These are phyloP conservation scores for Neonectria magnoliae DNA, from an alignment of 2,329 filamentous ascomycete species.

Conservation along the genomic window DNA sequence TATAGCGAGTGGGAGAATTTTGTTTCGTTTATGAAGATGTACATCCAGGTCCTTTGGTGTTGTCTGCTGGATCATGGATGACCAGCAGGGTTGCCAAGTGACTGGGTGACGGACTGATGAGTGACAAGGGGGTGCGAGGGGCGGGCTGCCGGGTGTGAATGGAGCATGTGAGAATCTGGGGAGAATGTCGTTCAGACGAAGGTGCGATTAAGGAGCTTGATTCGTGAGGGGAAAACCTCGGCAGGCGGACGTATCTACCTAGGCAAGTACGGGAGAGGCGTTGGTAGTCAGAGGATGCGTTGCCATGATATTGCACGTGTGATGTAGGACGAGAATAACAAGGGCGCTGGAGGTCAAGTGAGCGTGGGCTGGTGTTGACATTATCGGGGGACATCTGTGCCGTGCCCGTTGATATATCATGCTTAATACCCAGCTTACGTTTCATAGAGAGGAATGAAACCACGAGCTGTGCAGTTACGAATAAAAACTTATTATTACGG, in stretches of 20 bases:
- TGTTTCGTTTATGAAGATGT: not conserved
- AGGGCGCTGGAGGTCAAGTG: conserved; percentile 27
- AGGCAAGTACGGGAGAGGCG: not conserved
- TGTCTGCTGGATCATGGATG: not conserved
- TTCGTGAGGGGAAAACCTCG: conserved; percentile 26
- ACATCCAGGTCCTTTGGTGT: not conserved
- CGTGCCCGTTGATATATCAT: not conserved
- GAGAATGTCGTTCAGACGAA: not conserved
- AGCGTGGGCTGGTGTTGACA: conserved; percentile 26
- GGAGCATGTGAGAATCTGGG: conserved; percentile 31
- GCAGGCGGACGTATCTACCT: not conserved
- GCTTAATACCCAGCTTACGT: not conserved
- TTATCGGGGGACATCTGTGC: not conserved
- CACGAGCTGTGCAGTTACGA: not conserved
- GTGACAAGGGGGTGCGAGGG: conserved; percentile 8
- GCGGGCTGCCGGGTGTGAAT: conserved; percentile 23
- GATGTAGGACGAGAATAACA: conserved; percentile 10
- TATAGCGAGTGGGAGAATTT: not conserved
- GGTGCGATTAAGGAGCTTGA: not conserved
- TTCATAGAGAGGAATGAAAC: not conserved
- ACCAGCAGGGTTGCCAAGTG: not conserved
- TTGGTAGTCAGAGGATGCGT: conserved; percentile 6
- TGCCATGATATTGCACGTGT: conserved; percentile 34
- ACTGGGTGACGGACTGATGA: conserved; percentile 2
- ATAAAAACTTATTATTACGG: too few species aligned